Evolutionary conservation across 371 early-diverging fungal genomes (phyloP).

Genomic region (Mucor mucedo): DNA sequence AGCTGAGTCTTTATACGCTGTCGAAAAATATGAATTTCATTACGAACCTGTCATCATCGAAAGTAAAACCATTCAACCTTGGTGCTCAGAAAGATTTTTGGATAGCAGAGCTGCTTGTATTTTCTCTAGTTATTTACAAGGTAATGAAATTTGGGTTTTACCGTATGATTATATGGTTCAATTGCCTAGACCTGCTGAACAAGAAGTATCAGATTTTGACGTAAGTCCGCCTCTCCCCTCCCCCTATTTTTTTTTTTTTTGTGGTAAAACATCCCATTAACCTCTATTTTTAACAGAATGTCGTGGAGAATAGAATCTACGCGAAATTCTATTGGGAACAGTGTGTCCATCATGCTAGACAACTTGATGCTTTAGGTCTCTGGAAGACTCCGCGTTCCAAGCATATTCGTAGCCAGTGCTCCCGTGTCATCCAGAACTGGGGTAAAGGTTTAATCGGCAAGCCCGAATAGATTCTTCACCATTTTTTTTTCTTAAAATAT

Average conservation of each 20-base stretch:
- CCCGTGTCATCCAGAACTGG: conserved; percentile 42
- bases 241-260: not conserved
- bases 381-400: conserved; percentile 35
- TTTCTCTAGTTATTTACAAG: conserved; percentile 47
- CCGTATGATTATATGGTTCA: conserved; percentile 50
- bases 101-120: conserved; percentile 54
- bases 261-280: not conserved
- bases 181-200: conserved; percentile 33
- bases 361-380: conserved; percentile 37
- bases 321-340: conserved; percentile 45
- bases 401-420: conserved; percentile 38
- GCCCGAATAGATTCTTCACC: conserved; percentile 21
- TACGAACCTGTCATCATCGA: conserved; percentile 55
- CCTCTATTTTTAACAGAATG: conserved; percentile 30
- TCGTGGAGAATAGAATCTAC: conserved; percentile 49
- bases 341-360: conserved; percentile 43
- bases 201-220: conserved; percentile 49
- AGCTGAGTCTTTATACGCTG: conserved; percentile 39
- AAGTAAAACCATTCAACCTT: conserved; percentile 46
- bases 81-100: conserved; percentile 57
- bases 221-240: conserved; percentile 23
- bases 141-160: conserved; percentile 54
- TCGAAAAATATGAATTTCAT: conserved; percentile 51
- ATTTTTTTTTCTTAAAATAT: no score
- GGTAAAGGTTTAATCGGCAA: conserved; percentile 42